Conservation (phyloP, 1,284 basidiomycete genomes). For the Mycosarcoma maydis region DNA sequence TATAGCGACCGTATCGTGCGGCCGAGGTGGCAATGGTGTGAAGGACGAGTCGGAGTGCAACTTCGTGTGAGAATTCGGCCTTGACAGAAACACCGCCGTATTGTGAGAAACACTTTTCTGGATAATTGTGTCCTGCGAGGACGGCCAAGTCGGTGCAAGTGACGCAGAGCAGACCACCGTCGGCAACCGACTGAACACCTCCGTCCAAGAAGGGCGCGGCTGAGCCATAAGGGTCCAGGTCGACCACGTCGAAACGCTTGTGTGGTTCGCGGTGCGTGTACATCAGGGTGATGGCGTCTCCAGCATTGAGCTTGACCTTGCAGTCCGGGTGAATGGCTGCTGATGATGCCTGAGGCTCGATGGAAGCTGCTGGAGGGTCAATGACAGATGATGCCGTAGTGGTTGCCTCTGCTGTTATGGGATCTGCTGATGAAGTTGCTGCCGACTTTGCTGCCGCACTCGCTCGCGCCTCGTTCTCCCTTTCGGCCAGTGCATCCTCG, state of each 20-base stretch:
- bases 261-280: slow-evolving; percentile 82
- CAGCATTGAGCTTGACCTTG: slow-evolving; percentile 61
- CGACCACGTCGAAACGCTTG: slow-evolving; percentile 87
- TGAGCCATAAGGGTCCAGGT: slow-evolving; percentile 96
- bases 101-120: slow-evolving; percentile 74
- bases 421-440: slow-evolving; percentile 1
- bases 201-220: slow-evolving; percentile 96
- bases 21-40: slow-evolving; percentile 86
- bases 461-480: slow-evolving; percentile 23
- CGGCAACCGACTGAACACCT: slow-evolving; percentile 89
- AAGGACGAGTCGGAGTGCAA: slow-evolving; percentile 77
- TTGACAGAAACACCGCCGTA: slow-evolving; percentile 94
- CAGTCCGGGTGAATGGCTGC: slow-evolving; percentile 59
- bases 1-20: slow-evolving; percentile 88
- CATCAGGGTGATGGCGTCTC: slow-evolving; percentile 75
- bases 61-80: slow-evolving; percentile 85
- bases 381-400: not conserved
- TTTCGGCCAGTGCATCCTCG: slow-evolving; percentile 31
- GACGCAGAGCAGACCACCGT: slow-evolving; percentile 85
- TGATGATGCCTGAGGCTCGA: not conserved
- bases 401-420: not conserved
- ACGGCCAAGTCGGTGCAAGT: slow-evolving; percentile 97
- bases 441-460: not conserved
- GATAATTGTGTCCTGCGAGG: slow-evolving; percentile 90
- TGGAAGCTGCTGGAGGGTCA: not conserved